Evolutionary conservation across 306 rosid species (phyloP), one percentile per base, ranked within the genome.

Genomic region (Rosa multiflora): DNA sequence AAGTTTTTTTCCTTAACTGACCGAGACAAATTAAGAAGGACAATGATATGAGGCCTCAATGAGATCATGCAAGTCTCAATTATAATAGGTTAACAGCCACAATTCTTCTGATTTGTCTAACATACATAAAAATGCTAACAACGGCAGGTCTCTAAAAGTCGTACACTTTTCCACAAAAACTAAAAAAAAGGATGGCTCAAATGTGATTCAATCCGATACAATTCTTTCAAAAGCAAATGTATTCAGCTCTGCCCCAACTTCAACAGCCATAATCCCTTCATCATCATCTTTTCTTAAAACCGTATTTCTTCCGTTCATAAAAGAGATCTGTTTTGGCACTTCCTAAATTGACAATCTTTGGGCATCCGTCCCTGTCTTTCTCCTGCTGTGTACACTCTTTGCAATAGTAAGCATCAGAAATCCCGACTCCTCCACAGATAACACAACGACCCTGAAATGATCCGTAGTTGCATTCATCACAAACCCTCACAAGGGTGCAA

Each of bases 381-480:
- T 91, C 97, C 83, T 91, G 97, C 82, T 94, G 99, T 3, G 97
- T 94, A 78, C 99, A 95, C 92, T 95, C 99, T 84, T 92, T 91
- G 87, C 99, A 91, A 80, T 91, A 95, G 89, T 91, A 95, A 44
- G 97, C 95, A 84, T 95, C 95, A 8, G 97, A 95, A 29, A 95
- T 95, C 69, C 98, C 97, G 18, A 91, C 92, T 61, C 97, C 97
- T 84, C 97, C 97, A 64, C 97, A 94, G 75, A 95, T 87, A 61
- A 95, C 98, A 61, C 98, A 92, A 29, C 97, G 87, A 63, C 95
- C 96, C 76, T 86, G 95, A 61, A 92, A 92, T 10, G 97, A 92
- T 32, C 92, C 90, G 6, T 86, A 90, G 92, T 92, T 92, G 93
- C 97, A 92, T 75, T 92, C 96, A 52, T 89, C 96, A 21, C 96